Base-by-base conservation (phyloP, 2,329 filamentous ascomycete species). In the Colletotrichum orchidophilum region DNA sequence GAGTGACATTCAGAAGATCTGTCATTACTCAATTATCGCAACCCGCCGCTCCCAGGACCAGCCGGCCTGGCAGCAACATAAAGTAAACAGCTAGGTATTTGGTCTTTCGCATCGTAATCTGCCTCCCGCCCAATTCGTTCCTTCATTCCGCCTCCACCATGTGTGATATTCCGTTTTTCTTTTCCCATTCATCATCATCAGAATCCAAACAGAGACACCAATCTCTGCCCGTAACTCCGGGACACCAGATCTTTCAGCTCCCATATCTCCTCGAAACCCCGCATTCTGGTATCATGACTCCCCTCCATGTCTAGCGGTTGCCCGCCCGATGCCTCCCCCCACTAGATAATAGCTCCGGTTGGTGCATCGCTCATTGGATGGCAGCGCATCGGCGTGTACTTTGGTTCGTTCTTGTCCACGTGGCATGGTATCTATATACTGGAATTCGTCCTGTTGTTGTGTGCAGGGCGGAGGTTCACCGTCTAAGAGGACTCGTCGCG, bases 401-500 rank as follows among this genome's bases (percentile, higher is more conserved):
- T 50, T 24, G n/a, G 27, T 52, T 49, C 31, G 15, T 61, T 66
- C 31, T 55, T 65, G 63, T 61, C 69, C 49, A 64, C 63, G 53
- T 59, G 63, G 42, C 65, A 70, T 63, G 58, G 58, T 54, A 21
- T 50, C n/a, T 71, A 58, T 73, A 54, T 63, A 67, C 71, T 66
- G 50, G 67, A 64, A 46, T 68, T 68, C 61, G 73, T 70, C 74
- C 70, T 71, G 62, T 71, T 55, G 42, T 72, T 42, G 65, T 70
- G 35, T 65, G 70, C 49, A 61, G 57, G 55, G 53, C 26, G n/a
- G 26, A 18, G 27, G n/a, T 24, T 57, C 26, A 53, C 21, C 58
- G 21, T 67, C 92, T 92, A 97, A 84, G 95, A 90, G 72, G 93
- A 90, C 86, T 99, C 96, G 83, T 98, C 96, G 80, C 93, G 92